Percentiles rank a stretch among this genome's conserved stretches.
These are phyloP conservation scores for Botryotinia narcissicola DNA, from an alignment of 2,329 filamentous ascomycete species.

Conservation along the genomic window DNA sequence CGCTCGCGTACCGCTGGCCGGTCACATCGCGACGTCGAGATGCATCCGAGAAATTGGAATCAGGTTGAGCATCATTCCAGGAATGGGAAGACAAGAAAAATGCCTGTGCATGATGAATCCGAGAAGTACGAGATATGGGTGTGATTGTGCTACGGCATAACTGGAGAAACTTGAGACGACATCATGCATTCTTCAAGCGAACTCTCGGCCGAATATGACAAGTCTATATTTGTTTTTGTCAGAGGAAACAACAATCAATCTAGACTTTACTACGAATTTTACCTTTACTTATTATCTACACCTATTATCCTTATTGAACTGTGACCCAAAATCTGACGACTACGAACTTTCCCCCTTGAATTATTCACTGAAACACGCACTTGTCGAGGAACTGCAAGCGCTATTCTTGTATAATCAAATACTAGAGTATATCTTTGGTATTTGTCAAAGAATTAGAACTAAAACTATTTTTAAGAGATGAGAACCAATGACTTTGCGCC, in stretches of 20 bases:
- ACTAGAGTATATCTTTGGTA: background rate
- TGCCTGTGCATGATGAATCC: background rate
- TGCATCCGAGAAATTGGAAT: conserved; percentile 11
- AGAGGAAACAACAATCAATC: background rate
- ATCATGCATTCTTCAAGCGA: background rate
- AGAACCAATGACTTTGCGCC: background rate
- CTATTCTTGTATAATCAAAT: background rate
- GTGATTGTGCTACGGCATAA: conserved; percentile 5
- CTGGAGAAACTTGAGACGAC: background rate
- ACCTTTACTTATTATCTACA: background rate
- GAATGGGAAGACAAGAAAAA: background rate
- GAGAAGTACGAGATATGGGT: background rate
- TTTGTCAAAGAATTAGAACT: background rate
- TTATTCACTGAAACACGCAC: background rate
- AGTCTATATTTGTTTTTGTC: background rate
- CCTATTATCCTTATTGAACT: background rate
- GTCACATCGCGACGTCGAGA: conserved; percentile 12
- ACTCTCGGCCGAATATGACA: background rate
- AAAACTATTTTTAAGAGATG: background rate
- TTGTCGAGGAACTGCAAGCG: background rate
- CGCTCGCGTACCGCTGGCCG: conserved; percentile 14
- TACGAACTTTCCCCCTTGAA: background rate
- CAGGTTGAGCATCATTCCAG: background rate
- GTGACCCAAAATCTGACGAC: background rate
- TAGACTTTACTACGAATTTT: background rate